phyloP scores from a whole-genome alignment of 2,329 filamentous ascomycete genomes.

The Triangularia setosa region DNA sequence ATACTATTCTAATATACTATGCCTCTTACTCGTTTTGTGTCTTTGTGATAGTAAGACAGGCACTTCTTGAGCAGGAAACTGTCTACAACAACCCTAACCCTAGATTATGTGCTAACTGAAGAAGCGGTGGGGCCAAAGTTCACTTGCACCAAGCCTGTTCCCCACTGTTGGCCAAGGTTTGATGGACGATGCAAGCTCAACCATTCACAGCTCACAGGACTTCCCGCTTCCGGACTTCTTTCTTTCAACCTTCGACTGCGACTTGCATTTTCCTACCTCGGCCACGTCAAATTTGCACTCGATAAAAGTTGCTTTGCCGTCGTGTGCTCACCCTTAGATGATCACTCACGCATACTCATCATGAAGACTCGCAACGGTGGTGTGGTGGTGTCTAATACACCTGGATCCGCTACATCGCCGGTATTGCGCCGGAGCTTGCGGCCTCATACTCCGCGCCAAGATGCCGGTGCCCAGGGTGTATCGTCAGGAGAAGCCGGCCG shows the following conservation, averaged over 20 bases:
- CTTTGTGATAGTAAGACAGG: background rate
- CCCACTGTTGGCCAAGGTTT: constrained; percentile 5
- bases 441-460: constrained; percentile 21
- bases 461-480: constrained; percentile 9
- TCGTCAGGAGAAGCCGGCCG: constrained; percentile 11
- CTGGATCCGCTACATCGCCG: constrained; percentile 6
- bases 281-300: background rate
- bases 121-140: background rate
- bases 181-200: background rate
- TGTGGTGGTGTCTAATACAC: background rate
- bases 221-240: background rate
- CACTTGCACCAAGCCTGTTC: background rate
- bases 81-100: background rate
- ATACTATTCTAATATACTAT: background rate
- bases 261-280: background rate
- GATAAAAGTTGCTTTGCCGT: background rate
- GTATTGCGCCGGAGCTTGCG: constrained; percentile 16
- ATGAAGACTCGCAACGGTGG: constrained; percentile 15
- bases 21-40: background rate
- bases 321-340: background rate
- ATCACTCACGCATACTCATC: background rate
- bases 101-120: background rate
- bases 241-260: background rate
- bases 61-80: background rate
- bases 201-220: background rate